phyloP scores from a whole-genome alignment of 1,284 basidiomycete genomes.

The Cystobasidium sp. region DNA sequence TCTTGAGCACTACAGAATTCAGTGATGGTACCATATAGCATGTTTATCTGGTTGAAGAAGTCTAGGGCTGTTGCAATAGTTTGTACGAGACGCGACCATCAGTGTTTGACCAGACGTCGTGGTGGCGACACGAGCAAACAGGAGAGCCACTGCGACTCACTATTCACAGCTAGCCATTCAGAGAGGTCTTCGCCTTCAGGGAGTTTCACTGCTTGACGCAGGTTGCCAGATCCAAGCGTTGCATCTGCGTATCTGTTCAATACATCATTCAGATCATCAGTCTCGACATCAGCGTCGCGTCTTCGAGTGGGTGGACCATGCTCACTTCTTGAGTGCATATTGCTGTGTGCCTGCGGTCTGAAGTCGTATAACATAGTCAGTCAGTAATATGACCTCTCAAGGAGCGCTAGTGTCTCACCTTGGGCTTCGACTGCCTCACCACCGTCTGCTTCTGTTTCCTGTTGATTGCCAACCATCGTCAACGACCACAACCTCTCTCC shows the following conservation, averaged over 20 bases:
- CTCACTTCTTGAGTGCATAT: slow-evolving; percentile 54
- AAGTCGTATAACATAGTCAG: background rate
- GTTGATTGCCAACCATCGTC: background rate
- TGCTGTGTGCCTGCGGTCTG: slow-evolving; percentile 43
- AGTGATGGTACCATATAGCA: slow-evolving; percentile 82
- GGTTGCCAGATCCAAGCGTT: slow-evolving; percentile 78
- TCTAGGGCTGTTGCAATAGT: slow-evolving; percentile 50
- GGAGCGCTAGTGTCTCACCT: background rate
- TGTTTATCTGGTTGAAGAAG: slow-evolving; percentile 55
- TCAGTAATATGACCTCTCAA: background rate
- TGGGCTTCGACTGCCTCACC: slow-evolving; percentile 36
- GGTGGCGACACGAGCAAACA: background rate
- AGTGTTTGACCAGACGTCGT: background rate
- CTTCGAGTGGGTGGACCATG: background rate
- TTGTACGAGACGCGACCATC: background rate
- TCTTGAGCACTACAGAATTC: slow-evolving; percentile 95
- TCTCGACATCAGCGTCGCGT: slow-evolving; percentile 3
- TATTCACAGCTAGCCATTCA: slow-evolving; percentile 96
- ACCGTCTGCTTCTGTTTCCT: slow-evolving; percentile 39
- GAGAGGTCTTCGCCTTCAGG: slow-evolving; percentile 93
- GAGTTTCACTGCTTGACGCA: slow-evolving; percentile 83
- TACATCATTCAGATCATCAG: background rate
- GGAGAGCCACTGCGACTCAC: slow-evolving; percentile 61
- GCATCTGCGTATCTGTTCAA: slow-evolving; percentile 52
- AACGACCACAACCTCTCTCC: background rate